Evolutionary conservation across 192 early-diverging fungal species (phyloP).

Genomic region (Entophlyctis luteolus): DNA sequence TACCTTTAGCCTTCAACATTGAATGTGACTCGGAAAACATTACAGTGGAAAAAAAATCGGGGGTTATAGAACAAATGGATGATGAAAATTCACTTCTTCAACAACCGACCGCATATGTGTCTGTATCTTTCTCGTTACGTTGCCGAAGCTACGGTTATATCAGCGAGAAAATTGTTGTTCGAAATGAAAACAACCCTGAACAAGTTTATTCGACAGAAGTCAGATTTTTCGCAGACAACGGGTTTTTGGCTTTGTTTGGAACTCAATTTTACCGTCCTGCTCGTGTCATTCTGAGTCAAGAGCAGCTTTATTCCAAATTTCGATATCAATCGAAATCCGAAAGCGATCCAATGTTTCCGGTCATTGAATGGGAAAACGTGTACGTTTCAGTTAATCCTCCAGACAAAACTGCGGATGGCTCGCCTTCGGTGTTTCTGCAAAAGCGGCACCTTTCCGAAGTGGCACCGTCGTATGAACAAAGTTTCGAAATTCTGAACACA

Average conservation of each 20-base stretch:
- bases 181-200: constrained; percentile 66
- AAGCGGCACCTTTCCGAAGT: constrained; percentile 20
- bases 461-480: constrained; percentile 33
- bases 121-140: constrained; percentile 58
- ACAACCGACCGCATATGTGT: background rate
- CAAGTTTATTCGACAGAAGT: constrained; percentile 64
- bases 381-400: constrained; percentile 34
- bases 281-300: constrained; percentile 1
- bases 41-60: background rate
- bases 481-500: constrained; percentile 42
- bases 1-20: constrained; percentile 60
- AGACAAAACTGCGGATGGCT: background rate
- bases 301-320: constrained; percentile 7
- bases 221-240: constrained; percentile 65
- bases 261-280: background rate
- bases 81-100: background rate
- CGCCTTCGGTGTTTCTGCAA: constrained; percentile 21
- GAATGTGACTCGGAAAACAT: background rate
- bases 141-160: constrained; percentile 58
- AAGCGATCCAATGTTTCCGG: constrained; percentile 18
- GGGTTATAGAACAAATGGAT: constrained; percentile 12
- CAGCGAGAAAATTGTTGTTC: constrained; percentile 58
- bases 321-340: constrained; percentile 10
- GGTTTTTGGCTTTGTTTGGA: constrained; percentile 29
- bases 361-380: constrained; percentile 51